Base-by-base conservation (phyloP, 495 filamentous ascomycete species). In the Xylaria sp. region DNA sequence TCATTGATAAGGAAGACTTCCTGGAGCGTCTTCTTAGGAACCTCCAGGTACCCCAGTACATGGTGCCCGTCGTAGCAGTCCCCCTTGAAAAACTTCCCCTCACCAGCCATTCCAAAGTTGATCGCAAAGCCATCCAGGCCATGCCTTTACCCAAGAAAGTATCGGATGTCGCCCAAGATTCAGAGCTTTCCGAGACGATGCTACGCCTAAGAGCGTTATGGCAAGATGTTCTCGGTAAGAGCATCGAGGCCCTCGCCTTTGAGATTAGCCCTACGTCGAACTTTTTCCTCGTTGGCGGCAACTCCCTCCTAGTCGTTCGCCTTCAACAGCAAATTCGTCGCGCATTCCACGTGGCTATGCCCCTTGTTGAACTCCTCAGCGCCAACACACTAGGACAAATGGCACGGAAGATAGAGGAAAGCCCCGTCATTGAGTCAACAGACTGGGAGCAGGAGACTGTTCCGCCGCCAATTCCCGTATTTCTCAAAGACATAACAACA, bases 201-300 rank as follows among this genome's bases (percentile, higher is more conserved):
- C 29, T 24, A 8, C 40, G 37, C 24, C 26, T 76, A 3, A 31
- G 19, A 14, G 17, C 26, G 0, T n/a, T 74, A 1, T 76, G 74
- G 74, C 35, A 7, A 1, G 53, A 68, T 2, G 40, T 72, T 21
- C 68, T 75, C 15, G 53, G 61, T 1, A 44, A 64, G 26, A 41
- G 21, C 68, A 52, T 19, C 5, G 37, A 68, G 35, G 6, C 21
- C 17, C 50, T 69, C 15, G 64, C 50, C 17, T 24, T 50, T 46
- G 12, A 44, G 29, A 69, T 78, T 41, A 26, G 17, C 35, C 8
- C 61, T 8, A 21, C 55, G 9, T 70, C 78, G 0, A 74, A 76
- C 65, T 83, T 82, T 67, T 82, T 83, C 77, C 57, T 70, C 46
- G 57, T 80, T 14, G 82, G 82, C 11, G 82, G 82, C 11, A 80